A percentile compares a stretch with the other conserved stretches of the same genome.
phyloP scores from a whole-genome alignment of 2,329 filamentous ascomycete genomes.

The Beauveria australis region DNA sequence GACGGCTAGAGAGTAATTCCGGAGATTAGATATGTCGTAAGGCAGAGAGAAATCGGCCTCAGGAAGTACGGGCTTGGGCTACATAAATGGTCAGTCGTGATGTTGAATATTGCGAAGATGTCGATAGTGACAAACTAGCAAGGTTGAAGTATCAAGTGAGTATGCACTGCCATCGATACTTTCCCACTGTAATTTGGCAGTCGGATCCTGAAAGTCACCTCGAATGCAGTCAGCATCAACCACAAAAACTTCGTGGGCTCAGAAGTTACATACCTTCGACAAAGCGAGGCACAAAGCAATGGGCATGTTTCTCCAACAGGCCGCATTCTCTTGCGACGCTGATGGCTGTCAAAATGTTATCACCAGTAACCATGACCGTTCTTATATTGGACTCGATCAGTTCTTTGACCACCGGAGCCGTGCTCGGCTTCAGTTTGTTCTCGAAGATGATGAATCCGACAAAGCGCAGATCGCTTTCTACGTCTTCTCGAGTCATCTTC shows the following conservation, averaged over 20 bases:
- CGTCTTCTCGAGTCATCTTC: constrained; percentile 82
- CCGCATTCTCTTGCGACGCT: constrained; percentile 89
- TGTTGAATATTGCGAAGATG: background rate
- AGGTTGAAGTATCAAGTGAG: constrained; percentile 67
- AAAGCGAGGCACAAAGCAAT: constrained; percentile 92
- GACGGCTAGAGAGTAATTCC: constrained; percentile 82
- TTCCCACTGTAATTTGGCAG: constrained; percentile 76
- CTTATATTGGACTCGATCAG: constrained; percentile 76
- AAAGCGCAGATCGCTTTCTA: constrained; percentile 77
- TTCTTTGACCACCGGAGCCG: constrained; percentile 72
- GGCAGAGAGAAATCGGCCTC: constrained; percentile 76
- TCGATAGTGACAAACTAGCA: constrained; percentile 44
- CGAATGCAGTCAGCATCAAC: background rate
- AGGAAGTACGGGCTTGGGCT: constrained; percentile 64
- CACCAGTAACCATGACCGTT: constrained; percentile 92
- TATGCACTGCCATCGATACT: constrained; percentile 83
- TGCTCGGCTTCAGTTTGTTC: constrained; percentile 92
- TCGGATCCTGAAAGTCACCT: constrained; percentile 66
- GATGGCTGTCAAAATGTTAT: constrained; percentile 95
- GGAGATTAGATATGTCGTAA: constrained; percentile 71
- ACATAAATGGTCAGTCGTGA: background rate
- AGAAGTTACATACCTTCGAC: constrained; percentile 47
- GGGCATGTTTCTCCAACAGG: constrained; percentile 69
- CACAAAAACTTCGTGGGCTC: background rate
- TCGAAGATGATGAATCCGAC: constrained; percentile 97